These are phyloP conservation scores for Trypanosoma rangeli DNA, from an alignment of 208 protist species.

Conservation along the genomic window DNA sequence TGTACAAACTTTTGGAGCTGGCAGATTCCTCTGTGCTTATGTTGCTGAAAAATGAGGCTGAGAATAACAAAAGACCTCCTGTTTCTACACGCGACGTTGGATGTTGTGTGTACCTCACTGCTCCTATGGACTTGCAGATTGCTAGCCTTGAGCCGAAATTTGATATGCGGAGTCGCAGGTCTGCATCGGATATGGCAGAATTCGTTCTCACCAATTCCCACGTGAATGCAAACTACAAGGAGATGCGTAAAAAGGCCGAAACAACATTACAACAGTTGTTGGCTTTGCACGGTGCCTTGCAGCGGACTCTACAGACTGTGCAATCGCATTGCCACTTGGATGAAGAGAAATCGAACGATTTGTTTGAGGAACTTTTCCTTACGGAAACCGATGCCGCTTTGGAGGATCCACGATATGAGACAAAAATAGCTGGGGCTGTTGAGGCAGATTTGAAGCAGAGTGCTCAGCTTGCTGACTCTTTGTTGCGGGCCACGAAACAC, in stretches of 20 bases:
- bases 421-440: constrained; percentile 51
- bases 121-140: constrained; percentile 49
- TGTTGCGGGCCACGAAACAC: neutral
- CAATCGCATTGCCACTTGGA: neutral
- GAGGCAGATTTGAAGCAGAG: constrained; percentile 25
- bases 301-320: constrained; percentile 4
- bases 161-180: constrained; percentile 42
- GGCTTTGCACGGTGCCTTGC: constrained; percentile 28
- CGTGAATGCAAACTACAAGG: neutral
- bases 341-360: neutral
- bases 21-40: constrained; percentile 30
- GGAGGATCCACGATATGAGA: constrained; percentile 48
- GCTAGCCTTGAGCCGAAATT: constrained; percentile 57
- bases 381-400: constrained; percentile 30
- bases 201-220: constrained; percentile 23
- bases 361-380: constrained; percentile 10
- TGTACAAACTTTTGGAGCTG: constrained; percentile 45
- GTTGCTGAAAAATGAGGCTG: constrained; percentile 34
- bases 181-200: constrained; percentile 26
- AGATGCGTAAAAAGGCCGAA: constrained; percentile 33
- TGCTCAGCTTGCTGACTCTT: neutral
- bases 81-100: constrained; percentile 28
- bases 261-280: constrained; percentile 37
- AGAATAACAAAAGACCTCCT: constrained; percentile 23
- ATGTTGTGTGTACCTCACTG: constrained; percentile 32